phyloP scores from a whole-genome alignment of 768 basidiomycete genomes.

The Termitomyces sp. region DNA sequence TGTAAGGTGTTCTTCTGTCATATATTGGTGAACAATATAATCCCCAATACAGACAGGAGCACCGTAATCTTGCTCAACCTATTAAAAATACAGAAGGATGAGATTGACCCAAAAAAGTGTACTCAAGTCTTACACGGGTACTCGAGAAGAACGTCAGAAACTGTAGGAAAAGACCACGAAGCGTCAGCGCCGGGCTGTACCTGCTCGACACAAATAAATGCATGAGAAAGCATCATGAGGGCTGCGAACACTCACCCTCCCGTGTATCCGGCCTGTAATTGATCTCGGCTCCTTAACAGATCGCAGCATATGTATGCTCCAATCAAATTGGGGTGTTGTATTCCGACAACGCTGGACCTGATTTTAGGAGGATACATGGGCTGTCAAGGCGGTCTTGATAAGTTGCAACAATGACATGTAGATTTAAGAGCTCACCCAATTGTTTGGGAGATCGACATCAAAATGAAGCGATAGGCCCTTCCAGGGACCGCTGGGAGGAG shows the following conservation, averaged over 20 bases:
- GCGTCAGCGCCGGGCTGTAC: conserved; percentile 38
- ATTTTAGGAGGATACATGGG: conserved; percentile 31
- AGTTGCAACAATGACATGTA: background rate
- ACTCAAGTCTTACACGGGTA: conserved; percentile 2
- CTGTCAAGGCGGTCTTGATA: conserved; percentile 13
- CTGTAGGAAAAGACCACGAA: conserved; percentile 37
- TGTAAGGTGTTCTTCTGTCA: conserved; percentile 13
- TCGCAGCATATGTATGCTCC: conserved; percentile 37
- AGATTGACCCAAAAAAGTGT: background rate
- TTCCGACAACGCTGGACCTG: conserved; percentile 24
- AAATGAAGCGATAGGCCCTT: conserved; percentile 36
- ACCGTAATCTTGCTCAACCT: conserved; percentile 4
- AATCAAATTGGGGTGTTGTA: conserved; percentile 37
- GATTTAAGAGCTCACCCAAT: conserved; percentile 25
- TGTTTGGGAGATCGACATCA: conserved; percentile 28
- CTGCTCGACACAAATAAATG: conserved; percentile 12
- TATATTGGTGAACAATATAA: conserved; percentile 23
- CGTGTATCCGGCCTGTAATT: conserved; percentile 22
- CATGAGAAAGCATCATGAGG: background rate
- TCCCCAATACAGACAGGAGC: background rate
- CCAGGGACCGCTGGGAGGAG: conserved; percentile 39
- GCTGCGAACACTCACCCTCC: conserved; percentile 24
- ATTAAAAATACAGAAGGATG: conserved; percentile 17
- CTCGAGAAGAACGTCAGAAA: conserved; percentile 11
- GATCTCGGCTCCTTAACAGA: conserved; percentile 22